These are phyloP conservation scores for Forsythia viridissima DNA, from an alignment of 257 asterid genomes.

Conservation along the genomic window DNA sequence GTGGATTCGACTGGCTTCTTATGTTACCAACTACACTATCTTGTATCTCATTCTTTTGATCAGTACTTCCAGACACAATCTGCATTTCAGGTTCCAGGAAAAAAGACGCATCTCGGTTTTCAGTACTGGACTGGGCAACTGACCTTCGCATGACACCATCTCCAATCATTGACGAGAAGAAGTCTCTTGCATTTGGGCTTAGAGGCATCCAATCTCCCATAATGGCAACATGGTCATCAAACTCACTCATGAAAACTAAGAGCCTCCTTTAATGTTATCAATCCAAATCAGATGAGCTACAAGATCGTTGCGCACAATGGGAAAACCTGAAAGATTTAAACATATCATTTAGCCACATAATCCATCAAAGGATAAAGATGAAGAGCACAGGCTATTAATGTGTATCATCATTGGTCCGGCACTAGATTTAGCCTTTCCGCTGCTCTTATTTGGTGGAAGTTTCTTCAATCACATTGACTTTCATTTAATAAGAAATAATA, in stretches of 20 bases:
- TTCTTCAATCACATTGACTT: constrained; percentile 9
- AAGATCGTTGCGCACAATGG: constrained; percentile 10
- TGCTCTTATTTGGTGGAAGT: not conserved
- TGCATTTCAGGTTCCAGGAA: constrained; percentile 27
- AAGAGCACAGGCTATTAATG: not conserved
- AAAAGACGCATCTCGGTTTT: constrained; percentile 25
- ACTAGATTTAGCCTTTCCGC: too few relatives aligned
- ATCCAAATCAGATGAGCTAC: constrained; percentile 6
- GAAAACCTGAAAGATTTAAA: constrained; percentile 13
- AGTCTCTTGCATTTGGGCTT: constrained; percentile 50
- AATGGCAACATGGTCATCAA: constrained; percentile 61
- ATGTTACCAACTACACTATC: constrained; percentile 25
- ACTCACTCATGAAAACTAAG: constrained; percentile 57
- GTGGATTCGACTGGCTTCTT: constrained; percentile 29
- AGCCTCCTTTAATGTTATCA: constrained; percentile 7
- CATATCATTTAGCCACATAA: not conserved
- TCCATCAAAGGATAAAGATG: not conserved
- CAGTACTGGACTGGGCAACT: constrained; percentile 27
- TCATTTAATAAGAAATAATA: not conserved
- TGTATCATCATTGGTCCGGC: constrained; percentile 7
- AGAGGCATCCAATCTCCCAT: constrained; percentile 78
- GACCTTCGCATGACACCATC: constrained; percentile 40
- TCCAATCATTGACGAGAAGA: constrained; percentile 53
- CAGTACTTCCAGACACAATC: constrained; percentile 9
- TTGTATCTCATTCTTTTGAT: constrained; percentile 31